Evolutionary conservation across 139 green algal genomes (phyloP).

Genomic region (Chlorella sp.): DNA sequence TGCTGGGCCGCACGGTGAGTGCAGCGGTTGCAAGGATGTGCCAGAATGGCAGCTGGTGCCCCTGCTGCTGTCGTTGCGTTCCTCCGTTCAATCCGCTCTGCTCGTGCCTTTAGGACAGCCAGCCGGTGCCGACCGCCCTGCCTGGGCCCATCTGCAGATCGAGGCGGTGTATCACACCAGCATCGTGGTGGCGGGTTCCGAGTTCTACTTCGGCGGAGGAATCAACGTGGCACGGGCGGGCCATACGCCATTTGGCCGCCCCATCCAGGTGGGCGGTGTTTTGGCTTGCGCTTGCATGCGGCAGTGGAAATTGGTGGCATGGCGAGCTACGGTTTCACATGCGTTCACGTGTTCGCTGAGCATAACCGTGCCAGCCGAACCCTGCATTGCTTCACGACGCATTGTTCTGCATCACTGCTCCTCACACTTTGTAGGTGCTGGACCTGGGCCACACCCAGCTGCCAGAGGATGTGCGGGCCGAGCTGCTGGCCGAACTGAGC

Average conservation of each 20-base stretch:
- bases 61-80: background rate
- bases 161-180: conserved; percentile 76
- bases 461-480: conserved; percentile 7
- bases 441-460: conserved; percentile 54
- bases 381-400: too few species aligned
- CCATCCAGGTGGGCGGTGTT: conserved; percentile 14
- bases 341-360: too few species aligned
- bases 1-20: conserved; percentile 72
- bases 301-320: too few species aligned
- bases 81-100: too few species aligned
- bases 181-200: conserved; percentile 57
- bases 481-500: conserved; percentile 34
- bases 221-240: conserved; percentile 59
- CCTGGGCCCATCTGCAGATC: conserved; percentile 60
- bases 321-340: too few species aligned
- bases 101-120: too few species aligned
- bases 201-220: conserved; percentile 65
- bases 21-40: background rate
- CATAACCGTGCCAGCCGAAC: too few species aligned
- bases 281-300: too few species aligned
- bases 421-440: conserved; percentile 20
- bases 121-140: too few species aligned
- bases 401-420: too few species aligned
- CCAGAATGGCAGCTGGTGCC: too few species aligned
- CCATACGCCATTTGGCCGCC: conserved; percentile 64